Evolutionary conservation across 208 protist genomes (phyloP).

Genomic region (Strigomonas culicis): DNA sequence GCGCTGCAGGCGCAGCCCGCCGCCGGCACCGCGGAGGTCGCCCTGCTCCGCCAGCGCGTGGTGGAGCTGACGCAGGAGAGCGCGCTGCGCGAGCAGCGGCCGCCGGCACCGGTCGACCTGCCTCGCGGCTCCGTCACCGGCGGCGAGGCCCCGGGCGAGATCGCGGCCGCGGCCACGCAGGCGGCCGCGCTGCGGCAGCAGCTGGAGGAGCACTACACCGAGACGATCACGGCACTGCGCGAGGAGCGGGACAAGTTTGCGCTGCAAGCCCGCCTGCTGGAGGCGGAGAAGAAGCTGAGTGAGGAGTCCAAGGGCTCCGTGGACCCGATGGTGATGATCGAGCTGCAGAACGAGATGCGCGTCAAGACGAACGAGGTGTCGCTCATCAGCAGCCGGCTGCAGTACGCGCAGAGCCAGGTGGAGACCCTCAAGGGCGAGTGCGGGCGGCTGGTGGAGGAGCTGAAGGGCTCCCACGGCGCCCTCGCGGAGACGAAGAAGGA

Average conservation of each 20-base stretch:
- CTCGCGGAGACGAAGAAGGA: slow-evolving; percentile 46
- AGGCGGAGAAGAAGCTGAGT: slow-evolving; percentile 30
- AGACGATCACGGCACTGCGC: slow-evolving; percentile 29
- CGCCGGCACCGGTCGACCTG: slow-evolving; percentile 32
- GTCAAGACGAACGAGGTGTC: slow-evolving; percentile 52
- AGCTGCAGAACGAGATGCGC: slow-evolving; percentile 53
- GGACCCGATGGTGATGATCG: slow-evolving; percentile 29
- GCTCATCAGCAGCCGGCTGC: slow-evolving; percentile 58
- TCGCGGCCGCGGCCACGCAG: slow-evolving; percentile 1
- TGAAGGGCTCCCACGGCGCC: slow-evolving; percentile 34
- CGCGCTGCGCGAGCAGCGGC: slow-evolving; percentile 31
- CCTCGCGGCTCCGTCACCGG: slow-evolving; percentile 7
- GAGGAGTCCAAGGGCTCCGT: slow-evolving; percentile 15
- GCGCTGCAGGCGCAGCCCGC: background rate
- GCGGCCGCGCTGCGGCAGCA: slow-evolving; percentile 21
- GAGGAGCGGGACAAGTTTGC: slow-evolving; percentile 39
- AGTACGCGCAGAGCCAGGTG: slow-evolving; percentile 55
- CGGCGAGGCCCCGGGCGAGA: slow-evolving; percentile 8
- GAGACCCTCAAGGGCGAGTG: slow-evolving; percentile 73
- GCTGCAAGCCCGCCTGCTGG: slow-evolving; percentile 34
- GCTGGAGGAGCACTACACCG: slow-evolving; percentile 35
- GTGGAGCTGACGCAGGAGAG: slow-evolving; percentile 13
- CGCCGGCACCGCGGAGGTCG: slow-evolving; percentile 6
- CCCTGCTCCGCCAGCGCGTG: background rate
- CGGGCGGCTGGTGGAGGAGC: slow-evolving; percentile 58